phyloP scores from a whole-genome alignment of 148 eudicot genomes.

The Gaultheria prostrata region DNA sequence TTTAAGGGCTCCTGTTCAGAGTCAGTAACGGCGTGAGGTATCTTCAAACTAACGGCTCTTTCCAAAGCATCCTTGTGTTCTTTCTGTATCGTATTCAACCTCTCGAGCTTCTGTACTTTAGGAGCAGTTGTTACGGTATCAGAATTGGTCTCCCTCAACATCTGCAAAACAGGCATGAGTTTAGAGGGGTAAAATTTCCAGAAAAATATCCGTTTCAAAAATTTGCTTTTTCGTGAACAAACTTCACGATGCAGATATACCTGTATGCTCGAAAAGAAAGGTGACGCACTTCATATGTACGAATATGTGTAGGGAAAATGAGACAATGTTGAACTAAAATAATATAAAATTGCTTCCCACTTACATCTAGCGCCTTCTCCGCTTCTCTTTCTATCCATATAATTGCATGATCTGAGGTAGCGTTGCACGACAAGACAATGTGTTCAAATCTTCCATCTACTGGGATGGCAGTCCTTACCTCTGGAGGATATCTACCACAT shows the following conservation, averaged over 20 bases:
- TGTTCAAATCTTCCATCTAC: conserved; percentile 94
- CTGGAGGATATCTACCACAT: conserved; percentile 33
- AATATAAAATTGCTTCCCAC: not conserved
- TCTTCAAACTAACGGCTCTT: conserved; percentile 74
- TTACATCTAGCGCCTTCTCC: conserved; percentile 24
- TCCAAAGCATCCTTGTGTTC: conserved; percentile 93
- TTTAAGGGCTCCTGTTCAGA: conserved; percentile 31
- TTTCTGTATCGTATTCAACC: conserved; percentile 56
- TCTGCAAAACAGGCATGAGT: conserved; percentile 32
- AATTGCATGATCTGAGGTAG: conserved; percentile 91
- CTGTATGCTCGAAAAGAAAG: not conserved
- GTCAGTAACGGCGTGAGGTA: conserved; percentile 63
- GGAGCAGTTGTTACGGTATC: conserved; percentile 63
- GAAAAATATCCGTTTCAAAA: not conserved
- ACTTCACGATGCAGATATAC: not conserved
- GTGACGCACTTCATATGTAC: not conserved
- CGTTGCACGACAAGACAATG: conserved; percentile 85
- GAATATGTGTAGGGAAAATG: not conserved
- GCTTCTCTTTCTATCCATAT: conserved; percentile 88
- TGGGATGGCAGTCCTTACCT: conserved; percentile 29
- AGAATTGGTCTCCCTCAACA: conserved; percentile 39
- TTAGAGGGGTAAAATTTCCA: not conserved
- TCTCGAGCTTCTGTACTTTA: conserved; percentile 56
- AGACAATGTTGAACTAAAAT: not conserved
- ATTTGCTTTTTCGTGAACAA: not conserved